Evolutionary conservation across 2,329 filamentous ascomycete genomes (phyloP), one percentile per base, ranked within the genome.

Genomic region (Lachnellula cervina): DNA sequence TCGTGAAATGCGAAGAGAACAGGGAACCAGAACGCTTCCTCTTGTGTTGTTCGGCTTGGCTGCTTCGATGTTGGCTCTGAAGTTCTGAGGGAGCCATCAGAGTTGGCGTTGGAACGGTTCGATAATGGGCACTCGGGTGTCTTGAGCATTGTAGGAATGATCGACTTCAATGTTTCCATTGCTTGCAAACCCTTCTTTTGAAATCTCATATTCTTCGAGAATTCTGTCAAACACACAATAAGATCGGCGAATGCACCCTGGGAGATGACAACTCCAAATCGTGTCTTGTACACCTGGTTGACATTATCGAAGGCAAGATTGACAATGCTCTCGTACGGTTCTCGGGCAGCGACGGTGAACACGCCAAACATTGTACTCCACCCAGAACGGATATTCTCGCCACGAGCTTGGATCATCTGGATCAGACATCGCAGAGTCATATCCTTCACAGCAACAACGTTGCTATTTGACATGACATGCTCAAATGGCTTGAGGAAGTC

Each of bases 321-420:
- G 59, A 99, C 94, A 62, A 99, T 97, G 60, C 86, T 87, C 76
- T 99, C 94, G 69, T 96, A 92, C 16, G 89, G 90, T 69, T 97
- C 95, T 59, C 88, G 82, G 17, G 95, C 94, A 28, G 95, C 94
- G 38, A 97, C 91, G 1, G 93, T 97, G 69, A 99, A 99, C 32
- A 97, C 93, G 4, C 93, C 94, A 72, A 99, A 97, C 93, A 99
- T 99, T 19, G 95, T 97, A 69, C 94, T 88, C 94, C 94, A 99
- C 5, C 94, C 94, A 40, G 92, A 97, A 51, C 93, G 87, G 68
- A 99, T 99, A 65, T 97, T 97, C 72, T 97, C 89, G 5, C 95
- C 95, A 56, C 90, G 83, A 34, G 93, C 92, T 74, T 99, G 94
- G 48, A 99, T 96, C 95, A 99, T 99, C 73, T 99, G 95, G 55